A percentile compares a stretch with the other conserved stretches of the same genome.
Conservation (phyloP, 495 filamentous ascomycete genomes). For the Lepraria neglecta region DNA sequence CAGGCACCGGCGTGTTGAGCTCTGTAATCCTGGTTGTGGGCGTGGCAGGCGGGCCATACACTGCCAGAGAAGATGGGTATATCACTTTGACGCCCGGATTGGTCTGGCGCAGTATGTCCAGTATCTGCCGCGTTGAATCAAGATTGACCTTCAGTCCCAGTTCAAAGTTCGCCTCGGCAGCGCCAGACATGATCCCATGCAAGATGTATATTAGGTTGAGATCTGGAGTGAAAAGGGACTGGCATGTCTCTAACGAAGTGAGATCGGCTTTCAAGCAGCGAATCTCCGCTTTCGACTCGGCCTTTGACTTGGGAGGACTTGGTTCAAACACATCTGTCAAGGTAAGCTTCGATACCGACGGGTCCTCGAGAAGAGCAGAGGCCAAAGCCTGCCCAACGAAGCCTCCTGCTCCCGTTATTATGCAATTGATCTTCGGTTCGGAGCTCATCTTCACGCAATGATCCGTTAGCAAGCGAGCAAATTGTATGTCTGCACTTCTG, state of each 20-base stretch:
- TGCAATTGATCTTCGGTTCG: conserved; percentile 47
- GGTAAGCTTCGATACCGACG: conserved; percentile 48
- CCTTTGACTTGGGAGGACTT: conserved; percentile 45
- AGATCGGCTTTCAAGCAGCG: conserved; percentile 58
- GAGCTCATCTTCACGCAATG: not conserved
- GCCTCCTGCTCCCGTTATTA: conserved; percentile 67
- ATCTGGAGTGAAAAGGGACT: conserved; percentile 23
- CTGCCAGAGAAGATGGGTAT: conserved; percentile 52
- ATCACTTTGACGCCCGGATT: conserved; percentile 59
- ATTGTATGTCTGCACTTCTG: not conserved
- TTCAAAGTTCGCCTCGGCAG: conserved; percentile 68
- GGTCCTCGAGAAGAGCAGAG: conserved; percentile 50
- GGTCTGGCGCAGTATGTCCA: conserved; percentile 52
- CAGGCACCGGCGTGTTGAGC: conserved; percentile 56
- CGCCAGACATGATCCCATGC: conserved; percentile 82
- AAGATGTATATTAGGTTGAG: conserved; percentile 60
- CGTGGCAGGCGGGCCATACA: conserved; percentile 49
- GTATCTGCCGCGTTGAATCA: conserved; percentile 57
- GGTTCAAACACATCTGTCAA: conserved; percentile 61
- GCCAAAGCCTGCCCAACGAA: conserved; percentile 66
- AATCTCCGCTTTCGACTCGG: conserved; percentile 37
- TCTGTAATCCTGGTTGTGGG: conserved; percentile 47
- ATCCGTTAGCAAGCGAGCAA: not conserved
- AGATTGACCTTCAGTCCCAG: conserved; percentile 69
- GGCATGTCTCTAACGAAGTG: conserved; percentile 37